Base-by-base conservation (phyloP, 2,329 filamentous ascomycete genomes). In the Coleophoma eucalyptorum region DNA sequence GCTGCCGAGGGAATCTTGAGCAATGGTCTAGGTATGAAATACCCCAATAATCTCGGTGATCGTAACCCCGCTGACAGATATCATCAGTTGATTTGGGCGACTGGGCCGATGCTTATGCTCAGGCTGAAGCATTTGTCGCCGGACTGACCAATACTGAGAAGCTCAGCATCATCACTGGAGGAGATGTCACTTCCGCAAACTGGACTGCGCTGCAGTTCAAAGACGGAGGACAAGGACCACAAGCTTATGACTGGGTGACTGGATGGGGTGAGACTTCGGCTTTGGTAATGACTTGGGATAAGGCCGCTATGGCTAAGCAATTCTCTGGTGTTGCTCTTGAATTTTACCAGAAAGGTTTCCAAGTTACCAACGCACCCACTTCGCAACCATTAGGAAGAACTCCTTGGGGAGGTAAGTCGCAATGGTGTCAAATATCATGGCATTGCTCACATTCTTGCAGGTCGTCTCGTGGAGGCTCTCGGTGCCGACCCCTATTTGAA, bases 91-190 rank as follows among this genome's bases (percentile, higher is more conserved):
- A 50, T 4, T 54, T 64, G 11, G 68, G 68, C 5, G 54, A 60
- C 8, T 72, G 70, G 69, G 62, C 64, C 21, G 55, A 56, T 13
- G 68, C 69, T 0, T 67, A 68, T 34, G 48, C 57, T 12, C 67
- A 69, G 50, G 72, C 72, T 3, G 64, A 60, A 50, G 60, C 58
- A 1, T 60, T 75, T 13, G 67, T 74, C 13, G 62, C 64, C 0
- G 63, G 70, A 38, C 58, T 75, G 45, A 72, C 70, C 1, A 56
- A 68, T 6, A 67, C 70, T 33, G 72, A 75, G 52, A 74, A 75
- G 50, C 63, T 68, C 5, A 72, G 70, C 52, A 60, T 67, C 33
- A 69, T 69, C 3, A 65, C 66, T 34, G 68, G 69, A 19, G 46
- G 48, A 8, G 46, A 47, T 42, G 46, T 56, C 3, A 21, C 41